These are phyloP conservation scores for Phytopythium helicoides DNA, from an alignment of 352 stramenopile genomes.

Conservation along the genomic window DNA sequence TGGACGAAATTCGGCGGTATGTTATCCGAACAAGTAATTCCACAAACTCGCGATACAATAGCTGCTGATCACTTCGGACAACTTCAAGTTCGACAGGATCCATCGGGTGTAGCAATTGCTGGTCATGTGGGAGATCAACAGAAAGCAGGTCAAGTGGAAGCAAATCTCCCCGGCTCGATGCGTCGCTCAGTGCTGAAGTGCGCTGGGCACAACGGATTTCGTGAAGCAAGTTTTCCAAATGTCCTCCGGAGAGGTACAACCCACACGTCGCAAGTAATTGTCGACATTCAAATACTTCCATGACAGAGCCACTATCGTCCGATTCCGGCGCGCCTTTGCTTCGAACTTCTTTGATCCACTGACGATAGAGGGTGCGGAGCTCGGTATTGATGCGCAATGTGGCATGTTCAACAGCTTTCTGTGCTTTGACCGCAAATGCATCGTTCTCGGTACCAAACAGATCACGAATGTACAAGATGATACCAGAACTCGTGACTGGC, in stretches of 20 bases:
- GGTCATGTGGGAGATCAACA: conserved; percentile 16
- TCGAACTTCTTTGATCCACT: conserved; percentile 34
- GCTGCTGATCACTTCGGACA: conserved; percentile 31
- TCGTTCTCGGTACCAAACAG: conserved; percentile 25
- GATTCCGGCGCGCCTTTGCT: conserved; percentile 6
- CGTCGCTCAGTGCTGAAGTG: conserved; percentile 13
- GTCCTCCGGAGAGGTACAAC: conserved; percentile 32
- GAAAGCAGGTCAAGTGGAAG: conserved; percentile 14
- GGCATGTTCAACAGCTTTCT: conserved; percentile 45
- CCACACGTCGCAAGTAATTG: conserved; percentile 44
- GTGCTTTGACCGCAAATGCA: conserved; percentile 32
- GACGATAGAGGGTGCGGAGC: conserved; percentile 52
- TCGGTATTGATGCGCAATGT: conserved; percentile 64
- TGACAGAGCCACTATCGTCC: conserved; percentile 25
- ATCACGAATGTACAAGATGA: conserved; percentile 60
- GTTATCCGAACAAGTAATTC: conserved; percentile 63
- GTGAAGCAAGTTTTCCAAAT: conserved; percentile 34
- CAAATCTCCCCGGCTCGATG: conserved; percentile 10
- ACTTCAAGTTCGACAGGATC: conserved; percentile 24
- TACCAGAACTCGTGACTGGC: conserved; percentile 12
- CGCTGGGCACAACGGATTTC: conserved; percentile 38
- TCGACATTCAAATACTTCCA: conserved; percentile 52
- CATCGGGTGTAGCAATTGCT: conserved; percentile 14
- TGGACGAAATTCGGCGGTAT: conserved; percentile 20
- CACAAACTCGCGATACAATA: conserved; percentile 64